phyloP scores from a whole-genome alignment of 73 alveolate species.

The Stentor roeselii region DNA sequence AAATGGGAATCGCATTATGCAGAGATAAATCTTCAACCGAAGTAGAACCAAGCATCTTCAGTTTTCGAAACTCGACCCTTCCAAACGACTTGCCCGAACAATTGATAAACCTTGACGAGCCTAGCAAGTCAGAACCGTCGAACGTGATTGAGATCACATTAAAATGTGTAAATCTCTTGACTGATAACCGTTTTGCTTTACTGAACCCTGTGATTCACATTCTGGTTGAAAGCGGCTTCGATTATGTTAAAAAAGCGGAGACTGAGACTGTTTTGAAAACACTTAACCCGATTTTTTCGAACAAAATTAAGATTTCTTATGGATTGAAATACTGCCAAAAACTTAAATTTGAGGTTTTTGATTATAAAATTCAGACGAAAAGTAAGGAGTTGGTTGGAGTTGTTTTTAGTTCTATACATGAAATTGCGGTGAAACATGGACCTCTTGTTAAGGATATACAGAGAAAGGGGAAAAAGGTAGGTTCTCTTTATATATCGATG shows the following conservation, averaged over 20 bases:
- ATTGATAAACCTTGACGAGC: no score
- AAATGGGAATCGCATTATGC: no score
- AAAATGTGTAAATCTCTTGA: not conserved
- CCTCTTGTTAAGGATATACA: not conserved
- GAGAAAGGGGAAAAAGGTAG: not conserved
- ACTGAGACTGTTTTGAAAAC: not conserved
- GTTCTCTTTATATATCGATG: not conserved
- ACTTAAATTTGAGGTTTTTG: not conserved
- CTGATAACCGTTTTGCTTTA: not conserved
- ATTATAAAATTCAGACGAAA: not conserved
- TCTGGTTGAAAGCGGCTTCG: not conserved
- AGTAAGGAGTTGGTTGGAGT: not conserved
- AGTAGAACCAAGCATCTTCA: no score
- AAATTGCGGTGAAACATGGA: not conserved
- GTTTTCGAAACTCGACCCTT: no score
- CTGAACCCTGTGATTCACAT: not conserved
- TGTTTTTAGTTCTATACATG: not conserved
- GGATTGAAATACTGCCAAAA: not conserved
- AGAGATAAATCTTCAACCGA: no score
- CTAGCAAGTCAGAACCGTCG: no score
- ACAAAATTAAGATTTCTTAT: no score
- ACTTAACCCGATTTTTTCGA: not conserved
- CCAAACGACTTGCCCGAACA: no score
- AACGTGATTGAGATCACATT: not conserved
- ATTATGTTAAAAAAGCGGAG: not conserved